Percentiles rank a stretch among this genome's conserved stretches.
Conservation (phyloP, 2,329 filamentous ascomycete species). For the Colletotrichum karsti region DNA sequence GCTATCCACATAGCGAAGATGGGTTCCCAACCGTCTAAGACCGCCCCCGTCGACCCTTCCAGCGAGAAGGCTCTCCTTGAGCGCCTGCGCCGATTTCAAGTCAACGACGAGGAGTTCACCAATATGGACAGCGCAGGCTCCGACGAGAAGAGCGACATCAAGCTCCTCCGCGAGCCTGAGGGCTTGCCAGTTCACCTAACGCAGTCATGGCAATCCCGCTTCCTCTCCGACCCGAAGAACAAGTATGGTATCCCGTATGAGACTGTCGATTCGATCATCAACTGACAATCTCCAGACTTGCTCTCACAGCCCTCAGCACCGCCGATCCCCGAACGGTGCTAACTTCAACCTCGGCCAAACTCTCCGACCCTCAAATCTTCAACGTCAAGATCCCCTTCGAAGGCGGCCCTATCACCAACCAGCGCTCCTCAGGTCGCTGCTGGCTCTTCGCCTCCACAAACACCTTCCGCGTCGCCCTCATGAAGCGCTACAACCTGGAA, state of each 20-base stretch:
- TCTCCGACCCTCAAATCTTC: conserved; percentile 81
- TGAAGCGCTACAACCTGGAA: conserved; percentile 82
- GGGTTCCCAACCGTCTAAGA: conserved; percentile 55
- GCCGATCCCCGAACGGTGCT: conserved; percentile 74
- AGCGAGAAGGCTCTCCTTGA: conserved; percentile 55
- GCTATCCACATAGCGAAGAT: conserved; percentile 37
- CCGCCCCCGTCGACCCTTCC: conserved; percentile 34
- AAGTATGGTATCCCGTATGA: conserved; percentile 51
- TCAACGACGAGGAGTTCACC: conserved; percentile 62
- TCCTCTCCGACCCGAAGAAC: conserved; percentile 72
- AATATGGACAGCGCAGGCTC: conserved; percentile 54
- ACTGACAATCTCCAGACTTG: conserved; percentile 63
- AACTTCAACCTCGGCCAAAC: conserved; percentile 67
- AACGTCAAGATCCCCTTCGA: conserved; percentile 85
- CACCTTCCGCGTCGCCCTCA: conserved; percentile 87
- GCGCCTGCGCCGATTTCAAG: conserved; percentile 52
- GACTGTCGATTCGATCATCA: neutral
- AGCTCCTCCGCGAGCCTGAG: conserved; percentile 44
- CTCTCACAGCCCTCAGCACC: conserved; percentile 75
- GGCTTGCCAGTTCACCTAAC: conserved; percentile 61
- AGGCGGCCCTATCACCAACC: conserved; percentile 85
- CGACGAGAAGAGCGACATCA: conserved; percentile 62
- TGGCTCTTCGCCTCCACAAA: conserved; percentile 96
- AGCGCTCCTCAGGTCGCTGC: conserved; percentile 82
- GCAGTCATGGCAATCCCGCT: conserved; percentile 66